Conservation (phyloP, 2,329 filamentous ascomycete species). For the Botrytis galanthina region DNA sequence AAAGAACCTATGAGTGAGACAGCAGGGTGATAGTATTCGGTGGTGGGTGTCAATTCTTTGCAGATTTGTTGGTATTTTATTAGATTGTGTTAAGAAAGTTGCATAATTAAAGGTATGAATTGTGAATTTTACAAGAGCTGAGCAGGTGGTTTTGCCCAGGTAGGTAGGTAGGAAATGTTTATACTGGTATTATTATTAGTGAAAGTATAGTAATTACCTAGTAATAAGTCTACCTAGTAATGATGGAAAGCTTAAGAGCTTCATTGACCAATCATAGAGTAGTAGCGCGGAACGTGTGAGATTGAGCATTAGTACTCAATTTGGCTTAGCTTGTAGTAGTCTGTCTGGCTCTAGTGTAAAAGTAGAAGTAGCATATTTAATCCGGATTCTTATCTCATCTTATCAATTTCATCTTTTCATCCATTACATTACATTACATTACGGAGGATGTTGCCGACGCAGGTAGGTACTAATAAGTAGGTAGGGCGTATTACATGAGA, state of each 20-base stretch:
- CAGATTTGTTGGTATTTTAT: not conserved
- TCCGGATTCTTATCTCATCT: not conserved
- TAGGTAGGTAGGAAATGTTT: not conserved
- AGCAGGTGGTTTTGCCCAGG: not conserved
- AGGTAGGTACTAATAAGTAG: not conserved
- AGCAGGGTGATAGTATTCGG: not conserved
- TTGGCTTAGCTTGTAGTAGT: too few relatives aligned
- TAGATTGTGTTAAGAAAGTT: not conserved
- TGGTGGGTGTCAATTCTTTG: not conserved
- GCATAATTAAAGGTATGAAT: not conserved
- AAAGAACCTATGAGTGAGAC: not conserved
- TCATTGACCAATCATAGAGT: slow-evolving; percentile 12
- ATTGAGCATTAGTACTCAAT: not conserved
- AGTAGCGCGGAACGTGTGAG: not conserved
- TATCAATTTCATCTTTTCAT: not conserved
- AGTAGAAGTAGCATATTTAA: not conserved
- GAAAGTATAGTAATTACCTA: not conserved
- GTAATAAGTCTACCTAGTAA: not conserved
- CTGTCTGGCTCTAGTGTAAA: too few relatives aligned
- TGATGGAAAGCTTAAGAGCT: not conserved
- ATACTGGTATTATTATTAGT: not conserved
- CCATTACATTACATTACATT: not conserved
- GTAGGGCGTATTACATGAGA: not conserved
- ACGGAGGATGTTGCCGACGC: not conserved
- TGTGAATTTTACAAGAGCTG: not conserved